A percentile compares a stretch with the other conserved stretches of the same genome.
Evolutionary conservation across 2,329 filamentous ascomycete genomes (phyloP).

Genomic region (Xylariaceae sp.): DNA sequence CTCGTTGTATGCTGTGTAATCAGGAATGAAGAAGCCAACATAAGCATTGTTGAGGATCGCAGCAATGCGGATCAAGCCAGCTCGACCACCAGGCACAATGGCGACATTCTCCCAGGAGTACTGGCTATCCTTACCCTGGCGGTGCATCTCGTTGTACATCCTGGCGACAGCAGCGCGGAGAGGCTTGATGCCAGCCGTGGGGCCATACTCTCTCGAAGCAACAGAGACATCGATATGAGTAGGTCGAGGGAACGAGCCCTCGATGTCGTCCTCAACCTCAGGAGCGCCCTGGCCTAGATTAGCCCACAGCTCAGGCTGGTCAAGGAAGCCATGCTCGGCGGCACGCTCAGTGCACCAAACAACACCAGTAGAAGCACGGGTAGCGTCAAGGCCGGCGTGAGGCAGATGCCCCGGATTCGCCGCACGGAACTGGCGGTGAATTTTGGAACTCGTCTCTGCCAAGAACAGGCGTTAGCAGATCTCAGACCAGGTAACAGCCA

Average conservation of each 20-base stretch:
- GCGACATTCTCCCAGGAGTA: constrained; percentile 98
- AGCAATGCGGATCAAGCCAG: constrained; percentile 91
- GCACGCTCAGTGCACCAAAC: constrained; percentile 92
- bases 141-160: constrained; percentile 92
- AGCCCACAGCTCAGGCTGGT: constrained; percentile 83
- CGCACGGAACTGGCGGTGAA: constrained; percentile 86
- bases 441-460: constrained; percentile 79
- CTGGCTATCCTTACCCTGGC: constrained; percentile 82
- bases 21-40: constrained; percentile 90
- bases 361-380: constrained; percentile 87
- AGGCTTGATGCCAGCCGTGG: constrained; percentile 91
- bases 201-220: constrained; percentile 85
- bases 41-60: constrained; percentile 93
- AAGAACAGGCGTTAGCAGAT: constrained; percentile 34
- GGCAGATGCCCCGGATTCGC: constrained; percentile 90
- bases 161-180: constrained; percentile 87
- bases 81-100: constrained; percentile 91
- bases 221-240: constrained; percentile 78
- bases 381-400: constrained; percentile 88
- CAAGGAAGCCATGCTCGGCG: constrained; percentile 84
- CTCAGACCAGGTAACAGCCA: constrained; percentile 11
- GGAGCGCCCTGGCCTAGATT: constrained; percentile 94
- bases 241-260: constrained; percentile 85
- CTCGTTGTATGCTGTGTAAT: constrained; percentile 97
- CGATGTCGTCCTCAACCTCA: constrained; percentile 91